These are phyloP conservation scores for Moniliella sp. DNA, from an alignment of 1,284 basidiomycete genomes.

Conservation along the genomic window DNA sequence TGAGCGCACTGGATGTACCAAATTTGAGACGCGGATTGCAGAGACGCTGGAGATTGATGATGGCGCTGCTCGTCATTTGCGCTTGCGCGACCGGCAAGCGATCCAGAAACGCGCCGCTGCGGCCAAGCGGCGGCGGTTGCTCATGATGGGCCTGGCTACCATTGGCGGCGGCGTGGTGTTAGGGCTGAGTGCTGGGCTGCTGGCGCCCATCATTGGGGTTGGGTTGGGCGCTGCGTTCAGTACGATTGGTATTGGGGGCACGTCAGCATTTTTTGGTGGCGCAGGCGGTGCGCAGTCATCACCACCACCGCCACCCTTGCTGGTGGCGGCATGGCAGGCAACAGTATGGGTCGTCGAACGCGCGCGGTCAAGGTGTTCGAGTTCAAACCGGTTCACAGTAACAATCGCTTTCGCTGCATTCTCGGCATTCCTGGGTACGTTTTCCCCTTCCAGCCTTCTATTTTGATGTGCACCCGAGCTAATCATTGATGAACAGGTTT, in stretches of 20 bases:
- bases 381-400: conserved; percentile 32
- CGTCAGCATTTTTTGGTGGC: conserved; percentile 24
- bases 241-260: conserved; percentile 30
- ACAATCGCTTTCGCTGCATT: conserved; percentile 32
- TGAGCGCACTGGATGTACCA: conserved; percentile 33
- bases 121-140: conserved; percentile 19
- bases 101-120: conserved; percentile 12
- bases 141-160: conserved; percentile 32
- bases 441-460: not conserved
- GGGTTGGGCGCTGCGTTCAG: conserved; percentile 28
- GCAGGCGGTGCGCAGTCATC: conserved; percentile 29
- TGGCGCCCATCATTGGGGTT: conserved; percentile 29
- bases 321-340: conserved; percentile 23
- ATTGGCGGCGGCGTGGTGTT: conserved; percentile 31
- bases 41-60: conserved; percentile 31
- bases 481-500: conserved; percentile 8
- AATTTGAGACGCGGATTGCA: conserved; percentile 31
- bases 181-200: conserved; percentile 26
- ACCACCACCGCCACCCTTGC: conserved; percentile 28
- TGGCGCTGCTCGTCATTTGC: conserved; percentile 20
- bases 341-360: conserved; percentile 26
- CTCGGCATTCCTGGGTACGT: conserved; percentile 18
- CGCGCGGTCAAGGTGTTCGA: conserved; percentile 29
- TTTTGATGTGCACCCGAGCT: no score
- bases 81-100: conserved; percentile 14